Conservation (phyloP, 2,329 filamentous ascomycete species). For the Polychaeton citri region DNA sequence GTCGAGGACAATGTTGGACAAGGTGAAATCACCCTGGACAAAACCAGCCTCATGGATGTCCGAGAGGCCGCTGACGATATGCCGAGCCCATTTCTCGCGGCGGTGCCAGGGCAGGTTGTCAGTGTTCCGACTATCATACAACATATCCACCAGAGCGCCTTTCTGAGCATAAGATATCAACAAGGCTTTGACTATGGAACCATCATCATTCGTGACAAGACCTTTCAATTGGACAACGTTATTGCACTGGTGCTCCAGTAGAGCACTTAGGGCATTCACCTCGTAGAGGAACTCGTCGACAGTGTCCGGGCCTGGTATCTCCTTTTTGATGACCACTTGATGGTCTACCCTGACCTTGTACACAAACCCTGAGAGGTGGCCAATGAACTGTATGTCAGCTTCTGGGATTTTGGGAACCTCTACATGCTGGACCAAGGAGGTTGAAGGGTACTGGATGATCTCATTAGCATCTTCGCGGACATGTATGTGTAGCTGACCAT, state of each 20-base stretch:
- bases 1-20: conserved; percentile 95
- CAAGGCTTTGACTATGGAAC: conserved; percentile 67
- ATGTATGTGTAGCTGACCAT: conserved; percentile 83
- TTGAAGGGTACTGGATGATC: conserved; percentile 72
- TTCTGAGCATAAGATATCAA: conserved; percentile 78
- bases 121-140: conserved; percentile 60
- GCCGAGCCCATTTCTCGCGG: conserved; percentile 75
- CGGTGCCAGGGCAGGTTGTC: conserved; percentile 50
- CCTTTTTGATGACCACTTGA: conserved; percentile 78
- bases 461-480: conserved; percentile 97
- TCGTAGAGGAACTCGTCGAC: conserved; percentile 97
- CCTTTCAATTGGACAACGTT: conserved; percentile 80
- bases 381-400: conserved; percentile 67
- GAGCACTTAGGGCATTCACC: conserved; percentile 77
- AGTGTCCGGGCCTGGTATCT: conserved; percentile 89
- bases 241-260: conserved; percentile 46
- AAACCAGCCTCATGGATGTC: conserved; percentile 94
- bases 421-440: conserved; percentile 62
- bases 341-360: conserved; percentile 72
- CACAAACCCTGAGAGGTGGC: conserved; percentile 92
- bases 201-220: conserved; percentile 68
- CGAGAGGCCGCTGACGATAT: conserved; percentile 77
- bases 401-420: conserved; percentile 48
- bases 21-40: conserved; percentile 92
- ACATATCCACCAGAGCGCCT: conserved; percentile 77